These are phyloP conservation scores for Globisporangium alternatum DNA, from an alignment of 352 stramenopile species.

Conservation along the genomic window DNA sequence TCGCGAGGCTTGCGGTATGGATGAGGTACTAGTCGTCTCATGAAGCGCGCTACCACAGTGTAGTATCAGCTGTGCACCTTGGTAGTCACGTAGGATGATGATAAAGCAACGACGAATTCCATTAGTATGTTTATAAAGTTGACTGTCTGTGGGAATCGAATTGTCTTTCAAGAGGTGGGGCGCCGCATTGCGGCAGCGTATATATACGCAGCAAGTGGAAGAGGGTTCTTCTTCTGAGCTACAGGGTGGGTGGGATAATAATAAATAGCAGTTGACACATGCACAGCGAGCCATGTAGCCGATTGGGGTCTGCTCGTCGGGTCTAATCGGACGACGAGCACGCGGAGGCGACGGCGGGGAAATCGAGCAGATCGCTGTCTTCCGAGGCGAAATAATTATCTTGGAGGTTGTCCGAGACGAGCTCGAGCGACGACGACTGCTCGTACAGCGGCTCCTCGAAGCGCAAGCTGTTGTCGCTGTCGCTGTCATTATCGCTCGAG, in stretches of 20 bases:
- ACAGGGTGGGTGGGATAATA: constrained; percentile 14
- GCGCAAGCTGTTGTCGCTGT: constrained; percentile 30
- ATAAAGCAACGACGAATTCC: constrained; percentile 12
- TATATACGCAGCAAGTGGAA: constrained; percentile 17
- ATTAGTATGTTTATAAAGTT: constrained; percentile 17
- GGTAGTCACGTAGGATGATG: neutral
- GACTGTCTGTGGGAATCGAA: neutral
- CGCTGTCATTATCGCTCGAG: constrained; percentile 22
- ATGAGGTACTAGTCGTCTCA: neutral
- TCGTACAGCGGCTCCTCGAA: constrained; percentile 22
- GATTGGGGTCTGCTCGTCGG: neutral
- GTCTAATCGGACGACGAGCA: constrained; percentile 16
- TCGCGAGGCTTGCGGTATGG: too few species aligned
- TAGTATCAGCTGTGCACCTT: too few species aligned
- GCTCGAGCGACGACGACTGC: constrained; percentile 45
- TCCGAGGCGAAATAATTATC: constrained; percentile 66
- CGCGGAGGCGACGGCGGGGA: constrained; percentile 23
- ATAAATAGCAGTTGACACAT: constrained; percentile 27
- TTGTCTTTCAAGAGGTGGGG: neutral
- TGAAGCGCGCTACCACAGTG: neutral
- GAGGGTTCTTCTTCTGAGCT: constrained; percentile 5
- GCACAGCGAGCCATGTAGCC: constrained; percentile 12
- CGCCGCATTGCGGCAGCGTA: neutral
- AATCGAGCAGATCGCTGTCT: constrained; percentile 69
- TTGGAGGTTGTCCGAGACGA: constrained; percentile 76